Percentiles rank a stretch among this genome's conserved stretches.
These are phyloP conservation scores for Chionographis japonica DNA, from an alignment of 106 monocot species.

Conservation along the genomic window DNA sequence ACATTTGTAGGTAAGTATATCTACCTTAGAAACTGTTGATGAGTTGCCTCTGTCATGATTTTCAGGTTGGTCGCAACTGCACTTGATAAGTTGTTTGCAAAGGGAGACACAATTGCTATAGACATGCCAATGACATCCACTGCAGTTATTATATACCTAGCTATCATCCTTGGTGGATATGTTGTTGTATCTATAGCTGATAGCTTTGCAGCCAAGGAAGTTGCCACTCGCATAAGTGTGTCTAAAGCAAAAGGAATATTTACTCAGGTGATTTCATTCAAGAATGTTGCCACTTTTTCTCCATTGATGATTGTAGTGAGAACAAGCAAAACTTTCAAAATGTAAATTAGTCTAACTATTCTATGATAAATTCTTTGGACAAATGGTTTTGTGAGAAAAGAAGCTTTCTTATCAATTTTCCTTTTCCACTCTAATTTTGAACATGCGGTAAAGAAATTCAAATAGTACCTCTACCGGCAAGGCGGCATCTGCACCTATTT, in stretches of 20 bases:
- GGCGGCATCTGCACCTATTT: too few species aligned
- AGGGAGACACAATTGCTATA: slow-evolving; percentile 91
- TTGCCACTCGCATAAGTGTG: slow-evolving; percentile 68
- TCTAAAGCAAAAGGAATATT: slow-evolving; percentile 90
- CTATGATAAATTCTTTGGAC: too few species aligned
- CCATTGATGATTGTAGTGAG: too few species aligned
- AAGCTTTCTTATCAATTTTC: too few species aligned
- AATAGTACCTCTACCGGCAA: too few species aligned
- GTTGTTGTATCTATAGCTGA: slow-evolving; percentile 97
- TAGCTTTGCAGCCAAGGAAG: slow-evolving; percentile 82
- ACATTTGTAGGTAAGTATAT: too few species aligned
- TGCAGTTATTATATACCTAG: slow-evolving; percentile 90
- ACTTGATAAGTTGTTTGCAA: slow-evolving; percentile 64
- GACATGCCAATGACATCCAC: slow-evolving; percentile 95
- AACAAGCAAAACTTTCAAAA: too few species aligned
- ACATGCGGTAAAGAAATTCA: too few species aligned
- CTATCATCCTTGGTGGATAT: slow-evolving; percentile 76
- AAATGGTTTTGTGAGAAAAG: too few species aligned
- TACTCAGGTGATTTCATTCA: slow-evolving; percentile 57
- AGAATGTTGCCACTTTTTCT: background rate
- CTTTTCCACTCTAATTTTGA: too few species aligned
- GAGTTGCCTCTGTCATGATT: background rate
- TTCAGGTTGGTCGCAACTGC: slow-evolving; percentile 78
- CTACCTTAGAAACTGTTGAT: background rate
- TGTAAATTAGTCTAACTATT: too few species aligned